phyloP scores from a whole-genome alignment of 345 rosid genomes.

The Boechera divaricarpa region DNA sequence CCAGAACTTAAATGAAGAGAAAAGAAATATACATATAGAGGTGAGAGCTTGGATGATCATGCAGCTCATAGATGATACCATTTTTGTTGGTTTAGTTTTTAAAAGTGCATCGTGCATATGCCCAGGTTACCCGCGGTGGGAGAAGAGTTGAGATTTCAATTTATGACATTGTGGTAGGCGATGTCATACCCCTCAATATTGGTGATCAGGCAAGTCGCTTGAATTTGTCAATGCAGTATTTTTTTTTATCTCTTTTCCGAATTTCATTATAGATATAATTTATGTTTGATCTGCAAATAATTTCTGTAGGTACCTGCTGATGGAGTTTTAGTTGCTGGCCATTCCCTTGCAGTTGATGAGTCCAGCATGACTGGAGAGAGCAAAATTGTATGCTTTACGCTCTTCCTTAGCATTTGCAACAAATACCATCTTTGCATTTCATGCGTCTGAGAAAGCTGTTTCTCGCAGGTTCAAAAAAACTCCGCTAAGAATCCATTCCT shows the following conservation, averaged over 20 bases:
- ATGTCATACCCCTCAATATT: constrained; percentile 88
- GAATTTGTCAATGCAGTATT: constrained; percentile 14
- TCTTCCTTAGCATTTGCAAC: neutral
- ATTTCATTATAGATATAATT: neutral
- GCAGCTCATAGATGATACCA: constrained; percentile 17
- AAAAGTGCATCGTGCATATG: constrained; percentile 23
- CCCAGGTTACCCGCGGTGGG: constrained; percentile 83
- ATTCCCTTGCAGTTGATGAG: constrained; percentile 90
- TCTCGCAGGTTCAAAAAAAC: constrained; percentile 81
- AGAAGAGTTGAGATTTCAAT: constrained; percentile 84
- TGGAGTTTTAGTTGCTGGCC: constrained; percentile 80
- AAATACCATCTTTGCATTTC: constrained; percentile 18
- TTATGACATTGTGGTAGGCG: constrained; percentile 95
- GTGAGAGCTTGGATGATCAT: constrained; percentile 47
- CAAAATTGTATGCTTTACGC: constrained; percentile 65
- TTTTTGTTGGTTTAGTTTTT: constrained; percentile 22
- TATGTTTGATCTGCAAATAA: constrained; percentile 16
- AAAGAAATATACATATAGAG: constrained; percentile 92
- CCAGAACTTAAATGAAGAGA: constrained; percentile 91
- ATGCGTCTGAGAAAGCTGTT: constrained; percentile 23
- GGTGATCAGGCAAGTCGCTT: constrained; percentile 84
- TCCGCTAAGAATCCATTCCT: constrained; percentile 71
- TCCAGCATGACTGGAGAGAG: constrained; percentile 99
- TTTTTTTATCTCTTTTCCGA: constrained; percentile 4
- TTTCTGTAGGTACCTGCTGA: constrained; percentile 88